Percentiles rank a stretch among this genome's conserved stretches.
These are phyloP conservation scores for Trypanosoma boissoni DNA, from an alignment of 208 protist genomes.

Conservation along the genomic window DNA sequence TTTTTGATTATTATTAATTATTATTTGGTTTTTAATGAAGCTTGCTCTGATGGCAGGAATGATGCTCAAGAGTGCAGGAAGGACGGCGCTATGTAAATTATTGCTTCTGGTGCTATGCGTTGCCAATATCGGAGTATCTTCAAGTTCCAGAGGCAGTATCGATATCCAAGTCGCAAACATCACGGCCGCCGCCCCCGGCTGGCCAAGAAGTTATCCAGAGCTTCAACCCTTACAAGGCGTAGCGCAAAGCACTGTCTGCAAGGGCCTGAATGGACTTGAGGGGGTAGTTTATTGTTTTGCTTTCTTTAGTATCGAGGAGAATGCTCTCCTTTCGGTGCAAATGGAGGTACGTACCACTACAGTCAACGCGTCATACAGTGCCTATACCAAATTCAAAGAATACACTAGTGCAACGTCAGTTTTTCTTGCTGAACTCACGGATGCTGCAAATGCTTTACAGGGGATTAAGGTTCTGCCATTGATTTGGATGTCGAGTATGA, in stretches of 20 bases:
- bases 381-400: no score
- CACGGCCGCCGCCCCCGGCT: conserved; percentile 28
- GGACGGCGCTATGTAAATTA: no score
- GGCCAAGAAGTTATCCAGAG: conserved; percentile 24
- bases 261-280: not conserved
- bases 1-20: no score
- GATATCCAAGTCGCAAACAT: conserved; percentile 19
- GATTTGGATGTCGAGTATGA: not conserved
- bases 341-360: conserved; percentile 33
- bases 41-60: no score
- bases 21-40: no score
- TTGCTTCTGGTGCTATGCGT: not conserved
- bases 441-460: not conserved
- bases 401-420: no score
- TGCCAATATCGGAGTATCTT: not conserved
- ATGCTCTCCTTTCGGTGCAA: conserved; percentile 32
- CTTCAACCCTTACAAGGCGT: conserved; percentile 10
- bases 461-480: not conserved
- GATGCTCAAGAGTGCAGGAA: no score
- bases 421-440: conserved; percentile 2
- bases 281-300: conserved; percentile 18
- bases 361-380: conserved; percentile 5
- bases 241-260: conserved; percentile 35
- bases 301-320: conserved; percentile 33
- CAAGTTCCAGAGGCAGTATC: not conserved